phyloP scores from a whole-genome alignment of 768 basidiomycete species.

The Boletellus ananas region DNA sequence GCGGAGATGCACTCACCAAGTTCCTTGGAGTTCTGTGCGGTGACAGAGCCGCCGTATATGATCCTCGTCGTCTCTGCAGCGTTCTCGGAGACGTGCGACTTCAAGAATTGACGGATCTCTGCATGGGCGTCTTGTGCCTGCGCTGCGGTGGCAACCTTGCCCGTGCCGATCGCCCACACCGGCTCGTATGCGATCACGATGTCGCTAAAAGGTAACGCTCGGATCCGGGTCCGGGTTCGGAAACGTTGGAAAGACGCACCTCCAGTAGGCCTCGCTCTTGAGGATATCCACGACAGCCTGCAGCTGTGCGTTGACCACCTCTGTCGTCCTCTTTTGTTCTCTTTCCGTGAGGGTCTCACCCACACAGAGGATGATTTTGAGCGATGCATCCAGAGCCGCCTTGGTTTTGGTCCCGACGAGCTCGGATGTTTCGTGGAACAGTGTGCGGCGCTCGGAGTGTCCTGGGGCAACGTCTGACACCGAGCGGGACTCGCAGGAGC shows the following conservation, averaged over 20 bases:
- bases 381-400: slow-evolving; percentile 68
- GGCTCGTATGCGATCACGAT: slow-evolving; percentile 96
- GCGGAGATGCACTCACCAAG: slow-evolving; percentile 55
- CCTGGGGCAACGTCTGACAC: slow-evolving; percentile 39
- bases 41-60: slow-evolving; percentile 96
- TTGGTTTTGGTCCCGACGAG: slow-evolving; percentile 83
- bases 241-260: slow-evolving; percentile 42
- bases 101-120: slow-evolving; percentile 74
- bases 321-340: slow-evolving; percentile 70
- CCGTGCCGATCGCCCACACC: slow-evolving; percentile 99
- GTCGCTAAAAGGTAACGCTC: slow-evolving; percentile 44
- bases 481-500: too few relatives aligned
- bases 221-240: neutral
- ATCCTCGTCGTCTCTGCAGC: slow-evolving; percentile 77
- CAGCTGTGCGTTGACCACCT: slow-evolving; percentile 81
- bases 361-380: slow-evolving; percentile 92
- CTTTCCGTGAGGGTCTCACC: slow-evolving; percentile 92
- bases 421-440: slow-evolving; percentile 86
- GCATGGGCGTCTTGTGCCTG: slow-evolving; percentile 93
- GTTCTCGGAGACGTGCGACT: slow-evolving; percentile 54
- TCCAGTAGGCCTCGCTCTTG: slow-evolving; percentile 65
- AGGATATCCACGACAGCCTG: slow-evolving; percentile 65
- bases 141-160: slow-evolving; percentile 87
- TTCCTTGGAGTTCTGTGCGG: slow-evolving; percentile 81
- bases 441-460: slow-evolving; percentile 92